These are phyloP conservation scores for Akanthomyces dipterigenus DNA, from an alignment of 2,329 filamentous ascomycete genomes.

Conservation along the genomic window DNA sequence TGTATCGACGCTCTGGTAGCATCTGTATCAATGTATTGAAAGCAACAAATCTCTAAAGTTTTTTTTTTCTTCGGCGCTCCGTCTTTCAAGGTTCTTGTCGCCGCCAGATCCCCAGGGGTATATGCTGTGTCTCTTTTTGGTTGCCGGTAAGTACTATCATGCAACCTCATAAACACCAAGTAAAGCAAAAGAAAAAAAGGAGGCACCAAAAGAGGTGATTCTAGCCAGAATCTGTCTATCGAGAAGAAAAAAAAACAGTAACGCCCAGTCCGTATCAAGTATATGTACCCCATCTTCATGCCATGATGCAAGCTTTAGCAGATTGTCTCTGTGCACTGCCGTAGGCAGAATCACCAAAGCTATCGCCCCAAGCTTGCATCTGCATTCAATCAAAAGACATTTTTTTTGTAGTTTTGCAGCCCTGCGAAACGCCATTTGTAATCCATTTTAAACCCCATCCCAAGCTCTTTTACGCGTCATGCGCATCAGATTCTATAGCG, in stretches of 20 bases:
- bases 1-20: neutral
- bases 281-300: neutral
- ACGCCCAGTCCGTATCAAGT: neutral
- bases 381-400: neutral
- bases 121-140: neutral
- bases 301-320: neutral
- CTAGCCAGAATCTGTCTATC: constrained; percentile 12
- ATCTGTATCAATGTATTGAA: neutral
- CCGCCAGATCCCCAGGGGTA: neutral
- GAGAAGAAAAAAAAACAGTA: neutral
- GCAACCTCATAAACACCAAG: neutral
- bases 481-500: constrained; percentile 2
- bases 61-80: neutral
- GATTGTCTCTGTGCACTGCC: no score
- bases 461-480: constrained; percentile 1
- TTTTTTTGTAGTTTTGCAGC: neutral
- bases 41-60: neutral
- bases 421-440: neutral
- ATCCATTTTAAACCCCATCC: neutral
- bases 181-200: neutral
- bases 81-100: neutral
- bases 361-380: neutral
- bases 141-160: neutral
- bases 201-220: neutral
- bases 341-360: neutral